Conservation (phyloP, 2,329 filamentous ascomycete genomes). For the Pyricularia grisea region DNA sequence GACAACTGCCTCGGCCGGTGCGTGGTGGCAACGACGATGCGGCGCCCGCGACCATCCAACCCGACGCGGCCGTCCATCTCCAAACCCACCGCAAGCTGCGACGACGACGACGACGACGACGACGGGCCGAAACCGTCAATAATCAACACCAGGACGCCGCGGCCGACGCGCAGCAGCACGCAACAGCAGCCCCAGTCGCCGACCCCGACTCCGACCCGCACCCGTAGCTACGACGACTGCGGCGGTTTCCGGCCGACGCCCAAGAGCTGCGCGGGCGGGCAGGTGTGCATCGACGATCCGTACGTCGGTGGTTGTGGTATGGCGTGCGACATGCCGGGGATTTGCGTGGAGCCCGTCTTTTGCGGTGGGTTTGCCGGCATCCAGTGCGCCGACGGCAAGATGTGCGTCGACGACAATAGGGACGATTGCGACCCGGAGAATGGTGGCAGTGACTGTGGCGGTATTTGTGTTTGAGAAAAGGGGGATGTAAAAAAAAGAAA, state of each 20-base stretch:
- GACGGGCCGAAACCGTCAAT: background rate
- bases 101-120: background rate
- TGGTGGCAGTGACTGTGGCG: slow-evolving; percentile 31
- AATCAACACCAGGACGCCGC: background rate
- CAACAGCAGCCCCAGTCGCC: background rate
- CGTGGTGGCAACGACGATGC: slow-evolving; percentile 4
- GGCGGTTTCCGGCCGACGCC: slow-evolving; percentile 14
- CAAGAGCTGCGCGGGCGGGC: slow-evolving; percentile 9
- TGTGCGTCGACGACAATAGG: slow-evolving; percentile 30
- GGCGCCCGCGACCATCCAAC: slow-evolving; percentile 1
- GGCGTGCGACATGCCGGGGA: slow-evolving; percentile 16
- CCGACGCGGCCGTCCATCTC: background rate
- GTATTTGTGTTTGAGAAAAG: slow-evolving; percentile 22
- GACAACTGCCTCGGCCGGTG: slow-evolving; percentile 14
- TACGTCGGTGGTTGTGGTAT: slow-evolving; percentile 6
- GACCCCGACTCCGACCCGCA: background rate
- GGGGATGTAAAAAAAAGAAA: background rate
- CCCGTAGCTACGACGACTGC: slow-evolving; percentile 13
- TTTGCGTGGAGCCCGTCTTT: slow-evolving; percentile 15
- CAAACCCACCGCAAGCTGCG: background rate
- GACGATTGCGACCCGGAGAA: slow-evolving; percentile 28
- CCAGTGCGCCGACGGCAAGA: slow-evolving; percentile 20
- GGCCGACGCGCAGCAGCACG: background rate
- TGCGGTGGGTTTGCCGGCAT: slow-evolving; percentile 31
- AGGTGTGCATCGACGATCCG: slow-evolving; percentile 17